Base-by-base conservation (phyloP, 495 filamentous ascomycete species). In the Xylaria palmicola region DNA sequence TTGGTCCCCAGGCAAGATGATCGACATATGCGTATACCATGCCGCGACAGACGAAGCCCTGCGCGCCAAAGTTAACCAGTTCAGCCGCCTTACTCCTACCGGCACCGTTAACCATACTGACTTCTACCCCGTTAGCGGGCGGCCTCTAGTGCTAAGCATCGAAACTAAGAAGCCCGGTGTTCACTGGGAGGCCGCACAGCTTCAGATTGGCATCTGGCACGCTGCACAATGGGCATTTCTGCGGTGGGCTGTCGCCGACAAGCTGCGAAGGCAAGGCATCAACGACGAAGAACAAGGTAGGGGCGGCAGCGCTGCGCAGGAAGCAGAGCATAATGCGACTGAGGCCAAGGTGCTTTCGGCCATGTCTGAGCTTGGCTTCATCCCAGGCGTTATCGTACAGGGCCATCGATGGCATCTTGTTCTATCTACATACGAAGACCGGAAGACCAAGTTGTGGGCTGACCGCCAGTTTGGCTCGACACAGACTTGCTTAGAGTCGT, bases 171-270 rank as follows among this genome's bases (percentile, higher is more conserved):
- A 44, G 48, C 34, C 47, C 39, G 58, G 30, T 29, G 58, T 32
- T n/a, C 29, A 52, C 19, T 51, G 39, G 27, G 45, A 60, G 12
- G 30, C 17, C 41, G 58, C 58, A 17, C 39, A 60, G 32, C 30
- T 60, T 22, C 58, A 60, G 45, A 50, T 60, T 22, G 58, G 58
- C 27, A 40, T 60, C 20, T 60, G 58, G 58, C 58, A 51, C 10
- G 48, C 45, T 30, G 45, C 58, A 27, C 58, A 60, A 17, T 60
- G 58, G 58, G 19, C 29, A n/a, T 60, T 60, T 19, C 44, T 60
- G 13, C 37, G 40, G 27, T 59, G 55, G 55, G 41, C 22, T 22
- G 55, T 52, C 4, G 30, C n/a, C 17, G 27, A 52, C 17, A 52
- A 52, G 49, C n/a, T 52, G 27, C 29, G 17, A 36, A 36, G 30